These are phyloP conservation scores for Pleurozium schreberi DNA, from an alignment of 225 moss, liverwort and hornwort species.

Conservation along the genomic window DNA sequence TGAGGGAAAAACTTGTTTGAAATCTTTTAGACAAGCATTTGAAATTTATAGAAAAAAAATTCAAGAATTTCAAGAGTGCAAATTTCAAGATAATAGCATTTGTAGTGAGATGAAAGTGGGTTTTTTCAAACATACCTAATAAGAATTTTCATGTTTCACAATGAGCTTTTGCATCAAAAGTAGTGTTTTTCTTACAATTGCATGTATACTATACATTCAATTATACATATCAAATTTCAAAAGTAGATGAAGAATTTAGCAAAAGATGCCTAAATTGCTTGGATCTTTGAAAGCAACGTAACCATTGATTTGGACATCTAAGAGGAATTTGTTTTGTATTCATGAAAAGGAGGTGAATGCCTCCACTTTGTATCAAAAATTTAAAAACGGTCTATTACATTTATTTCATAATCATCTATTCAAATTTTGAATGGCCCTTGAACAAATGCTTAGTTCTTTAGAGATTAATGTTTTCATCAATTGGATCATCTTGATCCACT, in stretches of 20 bases:
- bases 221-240: too few relatives aligned
- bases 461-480: background rate
- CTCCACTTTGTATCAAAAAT: background rate
- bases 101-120: background rate
- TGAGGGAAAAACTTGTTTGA: background rate
- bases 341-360: background rate
- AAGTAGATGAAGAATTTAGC: background rate
- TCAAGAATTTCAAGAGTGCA: background rate
- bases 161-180: too few relatives aligned
- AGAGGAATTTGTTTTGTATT: background rate
- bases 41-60: background rate
- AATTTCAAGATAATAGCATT: rapidly evolving
- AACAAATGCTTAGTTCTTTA: too few relatives aligned
- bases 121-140: too few relatives aligned
- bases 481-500: background rate
- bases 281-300: background rate
- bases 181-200: too few relatives aligned
- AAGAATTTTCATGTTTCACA: too few relatives aligned
- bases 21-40: background rate
- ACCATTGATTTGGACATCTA: background rate
- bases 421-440: background rate
- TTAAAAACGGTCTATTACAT: background rate
- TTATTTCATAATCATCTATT: background rate
- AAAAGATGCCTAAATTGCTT: background rate
- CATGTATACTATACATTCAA: too few relatives aligned